These are phyloP conservation scores for Triticum dicoccoides DNA, from an alignment of 176 grass and related monocot species.

Conservation along the genomic window DNA sequence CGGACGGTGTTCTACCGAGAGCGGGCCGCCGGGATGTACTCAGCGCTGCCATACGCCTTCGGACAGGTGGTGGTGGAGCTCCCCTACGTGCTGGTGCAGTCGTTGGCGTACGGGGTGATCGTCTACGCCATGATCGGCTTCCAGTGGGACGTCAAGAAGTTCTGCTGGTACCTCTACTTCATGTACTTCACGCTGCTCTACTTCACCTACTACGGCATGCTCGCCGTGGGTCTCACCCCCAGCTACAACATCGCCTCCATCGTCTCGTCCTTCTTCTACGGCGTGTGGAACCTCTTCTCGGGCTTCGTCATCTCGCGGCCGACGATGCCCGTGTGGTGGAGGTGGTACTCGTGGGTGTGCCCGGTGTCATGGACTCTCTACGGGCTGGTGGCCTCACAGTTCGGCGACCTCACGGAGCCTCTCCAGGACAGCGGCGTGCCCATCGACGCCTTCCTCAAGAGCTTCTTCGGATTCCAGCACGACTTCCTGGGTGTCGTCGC, in stretches of 20 bases:
- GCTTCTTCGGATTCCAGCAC: conserved; percentile 46
- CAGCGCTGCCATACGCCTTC: conserved; percentile 56
- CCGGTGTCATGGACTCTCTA: conserved; percentile 56
- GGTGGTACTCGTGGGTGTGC: conserved; percentile 57
- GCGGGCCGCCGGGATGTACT: conserved; percentile 56
- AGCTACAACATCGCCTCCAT: conserved; percentile 55
- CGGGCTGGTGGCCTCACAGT: conserved; percentile 52
- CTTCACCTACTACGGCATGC: conserved; percentile 65
- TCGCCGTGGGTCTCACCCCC: conserved; percentile 48
- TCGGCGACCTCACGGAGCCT: conserved; percentile 29
- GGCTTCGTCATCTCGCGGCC: conserved; percentile 56
- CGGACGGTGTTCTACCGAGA: conserved; percentile 56
- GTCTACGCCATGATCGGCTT: conserved; percentile 57
- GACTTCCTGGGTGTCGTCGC: conserved; percentile 39
- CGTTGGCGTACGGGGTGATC: conserved; percentile 41
- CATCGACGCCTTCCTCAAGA: conserved; percentile 27
- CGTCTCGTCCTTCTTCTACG: conserved; percentile 56
- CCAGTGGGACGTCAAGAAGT: conserved; percentile 48
- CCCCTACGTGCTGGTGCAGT: conserved; percentile 52
- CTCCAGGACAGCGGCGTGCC: conserved; percentile 19
- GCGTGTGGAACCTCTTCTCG: conserved; percentile 62
- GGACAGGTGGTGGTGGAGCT: conserved; percentile 55
- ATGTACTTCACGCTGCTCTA: conserved; percentile 71
- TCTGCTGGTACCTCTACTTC: conserved; percentile 65
- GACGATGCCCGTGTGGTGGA: conserved; percentile 55